These are phyloP conservation scores for Kalanchoe fedtschenkoi DNA, from an alignment of 164 flowering plant genomes.

Conservation along the genomic window DNA sequence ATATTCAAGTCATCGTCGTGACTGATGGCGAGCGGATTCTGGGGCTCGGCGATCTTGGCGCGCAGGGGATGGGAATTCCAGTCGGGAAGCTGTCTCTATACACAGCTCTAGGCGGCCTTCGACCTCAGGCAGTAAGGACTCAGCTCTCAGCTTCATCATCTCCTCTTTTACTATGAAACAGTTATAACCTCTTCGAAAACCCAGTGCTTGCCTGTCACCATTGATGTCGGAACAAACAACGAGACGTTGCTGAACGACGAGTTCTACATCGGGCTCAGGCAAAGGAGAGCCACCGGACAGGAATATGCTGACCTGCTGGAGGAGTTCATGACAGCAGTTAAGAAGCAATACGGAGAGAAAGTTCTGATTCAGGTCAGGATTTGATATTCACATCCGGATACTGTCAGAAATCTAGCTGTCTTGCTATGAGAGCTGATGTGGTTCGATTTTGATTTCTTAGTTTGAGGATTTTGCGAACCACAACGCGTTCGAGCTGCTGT, in stretches of 20 bases:
- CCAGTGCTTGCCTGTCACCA: slow-evolving; percentile 85
- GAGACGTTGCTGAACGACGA: slow-evolving; percentile 65
- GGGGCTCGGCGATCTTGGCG: slow-evolving; percentile 92
- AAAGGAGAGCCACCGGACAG: slow-evolving; percentile 77
- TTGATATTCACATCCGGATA: background rate
- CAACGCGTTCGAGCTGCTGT: slow-evolving; percentile 71
- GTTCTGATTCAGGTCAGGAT: slow-evolving; percentile 58
- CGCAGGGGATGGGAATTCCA: slow-evolving; percentile 97
- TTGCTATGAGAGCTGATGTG: background rate
- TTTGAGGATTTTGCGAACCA: slow-evolving; percentile 93
- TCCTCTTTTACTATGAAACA: background rate
- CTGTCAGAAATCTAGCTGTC: background rate
- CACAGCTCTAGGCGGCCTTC: slow-evolving; percentile 80
- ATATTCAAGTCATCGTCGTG: slow-evolving; percentile 78
- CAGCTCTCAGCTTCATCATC: background rate
- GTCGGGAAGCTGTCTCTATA: slow-evolving; percentile 80
- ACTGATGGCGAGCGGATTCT: slow-evolving; percentile 85
- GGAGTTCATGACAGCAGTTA: slow-evolving; percentile 77
- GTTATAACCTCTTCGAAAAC: slow-evolving; percentile 1
- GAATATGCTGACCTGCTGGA: slow-evolving; percentile 70
- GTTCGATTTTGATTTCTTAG: slow-evolving; percentile 21
- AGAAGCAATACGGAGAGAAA: slow-evolving; percentile 75
- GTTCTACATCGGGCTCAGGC: slow-evolving; percentile 76
- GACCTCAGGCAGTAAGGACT: slow-evolving; percentile 68
- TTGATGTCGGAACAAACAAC: slow-evolving; percentile 88